Percentiles rank a stretch among this genome's conserved stretches.
Conservation (phyloP, 1,284 basidiomycete species). For the Ganoderma leucocontextum region DNA sequence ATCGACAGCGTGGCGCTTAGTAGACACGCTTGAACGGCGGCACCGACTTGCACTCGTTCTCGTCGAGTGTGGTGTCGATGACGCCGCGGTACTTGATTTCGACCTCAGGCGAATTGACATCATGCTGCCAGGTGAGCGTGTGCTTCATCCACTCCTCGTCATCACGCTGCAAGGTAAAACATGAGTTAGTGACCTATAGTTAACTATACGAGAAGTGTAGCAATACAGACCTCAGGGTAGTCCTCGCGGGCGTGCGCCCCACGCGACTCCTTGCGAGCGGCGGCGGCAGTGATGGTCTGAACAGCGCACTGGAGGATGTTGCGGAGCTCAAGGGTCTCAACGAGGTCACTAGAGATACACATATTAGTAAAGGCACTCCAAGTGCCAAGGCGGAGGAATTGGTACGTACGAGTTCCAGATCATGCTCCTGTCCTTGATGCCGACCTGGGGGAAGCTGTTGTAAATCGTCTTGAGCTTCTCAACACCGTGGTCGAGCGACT, state of each 20-base stretch:
- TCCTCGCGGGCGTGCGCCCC: constrained; percentile 99
- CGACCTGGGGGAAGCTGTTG: constrained; percentile 89
- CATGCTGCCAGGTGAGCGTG: constrained; percentile 87
- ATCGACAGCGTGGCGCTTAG: constrained; percentile 45
- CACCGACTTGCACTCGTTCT: constrained; percentile 93
- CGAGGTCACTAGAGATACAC: constrained; percentile 75
- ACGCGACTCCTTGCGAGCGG: constrained; percentile 96
- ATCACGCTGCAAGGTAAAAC: constrained; percentile 65
- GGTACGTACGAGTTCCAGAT: constrained; percentile 94
- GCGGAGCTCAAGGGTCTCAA: constrained; percentile 97
- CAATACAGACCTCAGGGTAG: constrained; percentile 77
- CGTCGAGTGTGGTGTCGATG: constrained; percentile 88
- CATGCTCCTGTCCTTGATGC: constrained; percentile 97
- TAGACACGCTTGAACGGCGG: constrained; percentile 91
- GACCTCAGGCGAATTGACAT: constrained; percentile 81
- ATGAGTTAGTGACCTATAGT: neutral
- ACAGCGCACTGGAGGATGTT: constrained; percentile 96
- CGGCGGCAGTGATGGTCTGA: constrained; percentile 95
- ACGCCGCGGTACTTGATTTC: constrained; percentile 92
- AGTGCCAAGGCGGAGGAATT: neutral
- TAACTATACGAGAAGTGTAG: too few species aligned
- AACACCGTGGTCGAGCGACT: constrained; percentile 92
- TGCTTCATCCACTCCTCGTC: constrained; percentile 96
- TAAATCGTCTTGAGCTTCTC: constrained; percentile 88
- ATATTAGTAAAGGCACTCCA: neutral